Evolutionary conservation across 73 alveolate species (phyloP).

Genomic region (Stentor coeruleus): DNA sequence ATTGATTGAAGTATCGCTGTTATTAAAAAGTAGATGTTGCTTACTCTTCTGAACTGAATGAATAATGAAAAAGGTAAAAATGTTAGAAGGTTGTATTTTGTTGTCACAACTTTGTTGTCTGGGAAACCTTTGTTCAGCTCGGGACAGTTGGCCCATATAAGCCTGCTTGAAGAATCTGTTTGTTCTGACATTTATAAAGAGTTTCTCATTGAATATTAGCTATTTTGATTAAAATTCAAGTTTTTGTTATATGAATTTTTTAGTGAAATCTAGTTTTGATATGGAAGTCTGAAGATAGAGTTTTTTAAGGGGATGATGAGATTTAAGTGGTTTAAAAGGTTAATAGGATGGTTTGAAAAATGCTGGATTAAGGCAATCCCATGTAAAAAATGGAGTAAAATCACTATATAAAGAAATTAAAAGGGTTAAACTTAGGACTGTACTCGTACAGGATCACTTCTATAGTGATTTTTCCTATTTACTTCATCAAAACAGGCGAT

Average conservation of each 20-base stretch:
- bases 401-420: neutral
- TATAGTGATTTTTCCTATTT: slow-evolving; percentile 83
- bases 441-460: slow-evolving; percentile 96
- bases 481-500: slow-evolving; percentile 85
- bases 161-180: too few relatives aligned
- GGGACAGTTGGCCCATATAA: too few relatives aligned
- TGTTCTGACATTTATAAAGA: too few relatives aligned
- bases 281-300: too few relatives aligned
- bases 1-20: slow-evolving; percentile 65
- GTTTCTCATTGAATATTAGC: too few relatives aligned
- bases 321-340: too few relatives aligned
- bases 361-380: too few relatives aligned
- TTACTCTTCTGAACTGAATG: slow-evolving; percentile 64
- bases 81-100: slow-evolving; percentile 64
- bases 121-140: slow-evolving; percentile 35
- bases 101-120: slow-evolving; percentile 66
- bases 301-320: too few relatives aligned
- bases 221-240: too few relatives aligned
- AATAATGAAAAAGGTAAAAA: slow-evolving; percentile 68
- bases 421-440: slow-evolving; percentile 66
- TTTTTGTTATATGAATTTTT: too few relatives aligned
- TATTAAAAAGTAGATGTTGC: slow-evolving; percentile 70
- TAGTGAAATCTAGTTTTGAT: too few relatives aligned
- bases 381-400: neutral
- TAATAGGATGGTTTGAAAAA: too few relatives aligned